A percentile compares a stretch with the other conserved stretches of the same genome.
These are phyloP conservation scores for Decorospora gaudefroyi DNA, from an alignment of 2,329 filamentous ascomycete genomes.

Conservation along the genomic window DNA sequence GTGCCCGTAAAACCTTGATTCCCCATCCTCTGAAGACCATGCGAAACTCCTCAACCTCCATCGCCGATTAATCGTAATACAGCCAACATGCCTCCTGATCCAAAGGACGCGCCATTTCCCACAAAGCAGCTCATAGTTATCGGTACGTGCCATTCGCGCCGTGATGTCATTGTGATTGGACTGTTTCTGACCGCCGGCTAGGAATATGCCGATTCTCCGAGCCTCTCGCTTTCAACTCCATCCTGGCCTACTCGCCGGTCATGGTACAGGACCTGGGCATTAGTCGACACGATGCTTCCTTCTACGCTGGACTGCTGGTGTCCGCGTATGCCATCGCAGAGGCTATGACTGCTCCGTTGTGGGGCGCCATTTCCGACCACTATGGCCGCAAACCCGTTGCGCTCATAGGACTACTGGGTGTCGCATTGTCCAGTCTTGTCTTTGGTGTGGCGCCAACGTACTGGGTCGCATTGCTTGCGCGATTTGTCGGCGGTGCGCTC, in stretches of 20 bases:
- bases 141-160: conserved; percentile 32
- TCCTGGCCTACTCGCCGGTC: conserved; percentile 73
- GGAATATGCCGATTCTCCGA: conserved; percentile 92
- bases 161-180: conserved; percentile 26
- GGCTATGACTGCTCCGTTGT: conserved; percentile 75
- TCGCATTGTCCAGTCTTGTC: conserved; percentile 78
- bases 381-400: conserved; percentile 51
- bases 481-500: conserved; percentile 77
- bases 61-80: conserved; percentile 23
- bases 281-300: conserved; percentile 61
- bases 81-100: conserved; percentile 36
- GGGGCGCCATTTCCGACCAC: conserved; percentile 49
- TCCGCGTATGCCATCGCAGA: conserved; percentile 88
- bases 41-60: conserved; percentile 17
- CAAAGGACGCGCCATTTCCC: conserved; percentile 50
- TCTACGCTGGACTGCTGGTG: conserved; percentile 84
- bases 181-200: conserved; percentile 48
- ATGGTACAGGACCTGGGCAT: conserved; percentile 49
- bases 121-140: conserved; percentile 54
- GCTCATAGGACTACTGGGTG: conserved; percentile 67
- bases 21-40: conserved; percentile 19
- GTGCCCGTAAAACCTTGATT: conserved; percentile 26
- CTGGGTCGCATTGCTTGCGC: conserved; percentile 77
- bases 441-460: conserved; percentile 83
- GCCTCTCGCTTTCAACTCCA: conserved; percentile 90